A percentile compares a stretch with the other conserved stretches of the same genome.
Conservation (phyloP, 352 stramenopile species). For the Phytopythium helicoides region DNA sequence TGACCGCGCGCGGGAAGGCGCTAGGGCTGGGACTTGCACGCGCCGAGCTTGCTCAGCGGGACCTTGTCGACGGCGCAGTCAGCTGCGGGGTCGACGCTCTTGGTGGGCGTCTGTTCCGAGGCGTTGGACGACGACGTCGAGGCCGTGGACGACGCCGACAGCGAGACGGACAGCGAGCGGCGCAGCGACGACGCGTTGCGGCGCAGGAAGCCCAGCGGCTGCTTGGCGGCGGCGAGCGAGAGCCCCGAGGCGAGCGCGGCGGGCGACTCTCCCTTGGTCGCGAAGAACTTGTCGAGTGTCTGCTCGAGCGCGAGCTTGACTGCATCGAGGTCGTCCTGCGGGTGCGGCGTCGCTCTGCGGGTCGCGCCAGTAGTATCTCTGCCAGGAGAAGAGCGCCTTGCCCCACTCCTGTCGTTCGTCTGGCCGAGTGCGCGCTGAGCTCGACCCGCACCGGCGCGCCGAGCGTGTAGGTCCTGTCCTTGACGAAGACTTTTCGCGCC, state of each 20-base stretch:
- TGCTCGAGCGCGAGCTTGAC: slow-evolving; percentile 46
- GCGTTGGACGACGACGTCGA: slow-evolving; percentile 30
- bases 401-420: slow-evolving; percentile 81
- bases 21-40: not conserved
- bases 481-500: slow-evolving; percentile 82
- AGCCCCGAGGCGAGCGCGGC: slow-evolving; percentile 21
- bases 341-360: slow-evolving; percentile 15
- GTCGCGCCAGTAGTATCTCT: slow-evolving; percentile 86
- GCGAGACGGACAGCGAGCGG: slow-evolving; percentile 58
- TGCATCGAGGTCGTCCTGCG: slow-evolving; percentile 9
- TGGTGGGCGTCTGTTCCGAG: slow-evolving; percentile 28
- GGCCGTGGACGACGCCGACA: slow-evolving; percentile 41
- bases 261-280: slow-evolving; percentile 14
- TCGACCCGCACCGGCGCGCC: slow-evolving; percentile 58
- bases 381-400: slow-evolving; percentile 85
- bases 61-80: slow-evolving; percentile 71
- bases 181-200: slow-evolving; percentile 66
- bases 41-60: slow-evolving; percentile 39
- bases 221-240: slow-evolving; percentile 61
- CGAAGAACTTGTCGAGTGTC: slow-evolving; percentile 38
- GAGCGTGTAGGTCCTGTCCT: slow-evolving; percentile 81
- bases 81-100: slow-evolving; percentile 27
- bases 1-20: not conserved
- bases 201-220: slow-evolving; percentile 66
- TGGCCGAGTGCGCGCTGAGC: slow-evolving; percentile 53